phyloP scores from a whole-genome alignment of 1,284 basidiomycete species.

The Singerocomus inundabilis region DNA sequence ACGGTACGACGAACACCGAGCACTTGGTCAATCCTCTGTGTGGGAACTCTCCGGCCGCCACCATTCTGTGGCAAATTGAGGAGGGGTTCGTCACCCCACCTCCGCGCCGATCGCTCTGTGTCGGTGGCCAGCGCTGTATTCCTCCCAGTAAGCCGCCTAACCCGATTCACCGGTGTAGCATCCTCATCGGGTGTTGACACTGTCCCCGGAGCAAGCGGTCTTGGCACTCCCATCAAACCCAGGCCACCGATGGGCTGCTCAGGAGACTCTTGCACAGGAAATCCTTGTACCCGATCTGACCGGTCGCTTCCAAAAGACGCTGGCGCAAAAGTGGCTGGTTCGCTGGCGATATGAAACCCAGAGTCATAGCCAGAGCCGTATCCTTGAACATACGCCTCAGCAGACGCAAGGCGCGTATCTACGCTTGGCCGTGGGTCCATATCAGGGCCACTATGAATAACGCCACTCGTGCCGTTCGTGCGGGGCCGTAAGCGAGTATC shows the following conservation, averaged over 20 bases:
- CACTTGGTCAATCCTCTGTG: conserved; percentile 17
- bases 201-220: conserved; percentile 19
- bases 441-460: background rate
- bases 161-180: conserved; percentile 25
- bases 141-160: conserved; percentile 22
- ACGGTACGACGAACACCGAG: conserved; percentile 20
- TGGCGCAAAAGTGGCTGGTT: conserved; percentile 11
- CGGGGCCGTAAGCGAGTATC: conserved; percentile 8
- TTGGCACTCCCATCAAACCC: conserved; percentile 30
- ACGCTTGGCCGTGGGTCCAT: conserved; percentile 5
- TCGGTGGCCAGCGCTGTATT: conserved; percentile 28
- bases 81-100: conserved; percentile 12
- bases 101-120: conserved; percentile 19
- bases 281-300: conserved; percentile 21
- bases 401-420: conserved; percentile 28
- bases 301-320: conserved; percentile 22
- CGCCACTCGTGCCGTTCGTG: conserved; percentile 13
- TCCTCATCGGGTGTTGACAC: conserved; percentile 32
- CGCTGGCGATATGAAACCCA: conserved; percentile 24
- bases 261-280: conserved; percentile 33
- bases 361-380: conserved; percentile 32
- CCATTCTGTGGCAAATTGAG: conserved; percentile 15
- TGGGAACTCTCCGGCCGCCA: conserved; percentile 15
- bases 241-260: conserved; percentile 22
- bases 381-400: conserved; percentile 30